Percentiles rank a stretch among this genome's conserved stretches.
phyloP scores from a whole-genome alignment of 2,329 filamentous ascomycete genomes.

The Myriosclerotinia curreyana region DNA sequence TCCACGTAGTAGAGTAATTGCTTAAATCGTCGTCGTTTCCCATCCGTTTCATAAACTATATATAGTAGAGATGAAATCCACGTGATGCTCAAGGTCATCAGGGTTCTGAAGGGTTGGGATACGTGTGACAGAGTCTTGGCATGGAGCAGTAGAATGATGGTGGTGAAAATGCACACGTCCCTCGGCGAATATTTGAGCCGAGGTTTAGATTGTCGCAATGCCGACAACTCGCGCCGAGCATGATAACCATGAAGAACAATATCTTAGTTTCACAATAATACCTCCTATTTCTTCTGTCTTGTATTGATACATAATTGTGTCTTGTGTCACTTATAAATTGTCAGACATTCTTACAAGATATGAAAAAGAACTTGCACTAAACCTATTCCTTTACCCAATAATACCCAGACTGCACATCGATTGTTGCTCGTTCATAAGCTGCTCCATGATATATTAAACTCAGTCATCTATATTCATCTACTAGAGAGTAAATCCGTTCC shows the following conservation, averaged over 20 bases:
- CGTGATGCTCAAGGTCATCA: conserved; percentile 5
- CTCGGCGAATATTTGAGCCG: conserved; percentile 16
- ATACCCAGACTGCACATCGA: conserved; percentile 3
- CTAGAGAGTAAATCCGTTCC: not conserved
- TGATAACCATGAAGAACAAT: conserved; percentile 1
- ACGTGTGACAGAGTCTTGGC: conserved; percentile 1
- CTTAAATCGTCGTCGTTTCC: not conserved
- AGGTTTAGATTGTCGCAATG: conserved; percentile 14
- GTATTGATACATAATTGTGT: not conserved
- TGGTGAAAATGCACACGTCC: not conserved
- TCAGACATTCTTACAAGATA: not conserved
- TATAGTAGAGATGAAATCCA: not conserved
- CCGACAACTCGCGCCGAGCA: conserved; percentile 4
- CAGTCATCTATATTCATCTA: not conserved
- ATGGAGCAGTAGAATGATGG: not conserved
- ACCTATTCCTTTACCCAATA: conserved; percentile 1
- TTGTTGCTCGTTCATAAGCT: conserved; percentile 15
- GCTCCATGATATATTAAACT: not conserved
- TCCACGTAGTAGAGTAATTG: not conserved
- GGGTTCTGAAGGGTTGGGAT: not conserved
- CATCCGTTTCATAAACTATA: conserved; percentile 2
- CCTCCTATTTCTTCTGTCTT: conserved; percentile 1
- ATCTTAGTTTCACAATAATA: not conserved
- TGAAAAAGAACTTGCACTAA: conserved; percentile 1
- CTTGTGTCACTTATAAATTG: not conserved